Base-by-base conservation (phyloP, 2,329 filamentous ascomycete genomes). In the Aspergillus ruber region DNA sequence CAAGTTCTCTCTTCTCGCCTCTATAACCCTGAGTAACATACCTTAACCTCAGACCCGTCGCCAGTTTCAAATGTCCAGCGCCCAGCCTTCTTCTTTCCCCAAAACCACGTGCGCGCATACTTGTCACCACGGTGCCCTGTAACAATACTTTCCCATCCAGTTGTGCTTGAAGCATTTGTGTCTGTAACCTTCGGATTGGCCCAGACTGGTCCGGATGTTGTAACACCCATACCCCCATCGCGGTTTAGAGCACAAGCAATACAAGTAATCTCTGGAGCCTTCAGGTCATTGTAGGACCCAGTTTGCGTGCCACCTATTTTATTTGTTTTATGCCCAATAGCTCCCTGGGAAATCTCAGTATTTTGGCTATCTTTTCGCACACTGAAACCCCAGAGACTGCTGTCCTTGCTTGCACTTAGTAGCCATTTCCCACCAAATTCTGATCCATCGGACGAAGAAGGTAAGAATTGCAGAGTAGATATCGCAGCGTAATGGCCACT, bases 311-410 rank as follows among this genome's bases (percentile, higher is more conserved):
- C n/a, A 8, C 60, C 63, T 15, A 55, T 47, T 68, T 95, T 96
- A 72, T 90, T 95, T 1, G 90, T 87, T 69, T 90, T 94, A 66
- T 88, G 90, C 54, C 87, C 85, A 43, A 95, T 81, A 44, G 85
- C 85, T 27, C 93, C 93, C 65, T 98, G 94, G 40, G 90, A 96
- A 33, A 98, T 74, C 68, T 98, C 93, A 1, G 86, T 83, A 65
- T 89, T 95, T 69, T 98, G 94, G 1, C 90, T 90, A 65, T 98
- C 93, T 45, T 88, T 86, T 39, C 93, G 86, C 65, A 98, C 73
- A 77, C 90, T 97, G 83, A 94, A 95, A 1, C 88, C 91, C 91
- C 93, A 97, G 2, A 98, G 75, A 67, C 90, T 96, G 55, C 90
- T 82, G 62, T 98, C 94, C 59, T 83, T 81, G 50, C 90, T 90